Evolutionary conservation across 306 rosid genomes (phyloP).

Genomic region (Argentina anserina): DNA sequence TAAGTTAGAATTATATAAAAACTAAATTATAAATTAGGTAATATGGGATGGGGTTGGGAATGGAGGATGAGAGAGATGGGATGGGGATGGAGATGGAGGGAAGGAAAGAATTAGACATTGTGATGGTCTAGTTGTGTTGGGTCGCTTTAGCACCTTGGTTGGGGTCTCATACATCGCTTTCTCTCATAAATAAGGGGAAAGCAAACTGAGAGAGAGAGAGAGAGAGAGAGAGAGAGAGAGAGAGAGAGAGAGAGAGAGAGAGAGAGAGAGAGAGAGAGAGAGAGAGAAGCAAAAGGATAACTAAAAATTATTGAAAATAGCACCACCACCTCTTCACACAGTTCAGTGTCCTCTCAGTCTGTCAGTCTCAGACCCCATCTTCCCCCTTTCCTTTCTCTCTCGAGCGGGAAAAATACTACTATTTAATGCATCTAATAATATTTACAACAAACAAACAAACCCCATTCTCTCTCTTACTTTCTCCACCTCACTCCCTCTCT

Average conservation of each 20-base stretch:
- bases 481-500: background rate
- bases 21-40: background rate
- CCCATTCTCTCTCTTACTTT: background rate
- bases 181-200: constrained; percentile 80
- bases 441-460: constrained; percentile 7
- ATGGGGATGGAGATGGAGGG: background rate
- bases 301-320: background rate
- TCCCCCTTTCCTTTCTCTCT: background rate
- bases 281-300: background rate
- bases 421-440: background rate
- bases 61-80: background rate
- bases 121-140: constrained; percentile 11
- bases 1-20: background rate
- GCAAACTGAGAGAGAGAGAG: constrained; percentile 35
- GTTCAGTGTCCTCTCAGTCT: constrained; percentile 6
- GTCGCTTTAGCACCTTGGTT: constrained; percentile 41
- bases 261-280: background rate
- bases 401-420: constrained; percentile 27
- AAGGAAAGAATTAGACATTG: background rate
- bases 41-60: background rate
- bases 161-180: constrained; percentile 73
- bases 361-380: background rate
- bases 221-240: background rate
- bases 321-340: constrained; percentile 13
- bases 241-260: background rate